Evolutionary conservation across 164 flowering plant genomes (phyloP).

Genomic region (Euptelea pleiosperma): DNA sequence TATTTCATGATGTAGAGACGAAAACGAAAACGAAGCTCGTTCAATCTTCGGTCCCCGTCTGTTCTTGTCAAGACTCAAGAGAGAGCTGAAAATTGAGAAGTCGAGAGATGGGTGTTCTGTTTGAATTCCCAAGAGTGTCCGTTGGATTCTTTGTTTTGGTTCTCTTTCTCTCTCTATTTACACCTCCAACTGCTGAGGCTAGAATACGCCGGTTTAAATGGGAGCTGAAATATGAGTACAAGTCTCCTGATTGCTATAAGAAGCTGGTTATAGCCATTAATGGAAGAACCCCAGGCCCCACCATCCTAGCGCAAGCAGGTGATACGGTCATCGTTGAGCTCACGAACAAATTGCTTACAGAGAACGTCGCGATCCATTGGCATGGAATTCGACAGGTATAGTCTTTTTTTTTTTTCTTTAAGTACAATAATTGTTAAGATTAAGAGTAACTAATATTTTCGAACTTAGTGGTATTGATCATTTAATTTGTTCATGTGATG

Average conservation of each 20-base stretch:
- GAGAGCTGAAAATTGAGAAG: too few relatives aligned
- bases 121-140: too few relatives aligned
- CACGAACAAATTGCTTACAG: conserved; percentile 64
- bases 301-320: conserved; percentile 60
- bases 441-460: too few relatives aligned
- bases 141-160: too few relatives aligned
- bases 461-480: neutral
- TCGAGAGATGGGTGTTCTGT: too few relatives aligned
- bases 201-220: conserved; percentile 51
- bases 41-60: too few relatives aligned
- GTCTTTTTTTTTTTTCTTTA: neutral
- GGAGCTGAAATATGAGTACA: conserved; percentile 75
- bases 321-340: conserved; percentile 81
- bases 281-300: conserved; percentile 74
- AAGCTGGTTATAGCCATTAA: conserved; percentile 67
- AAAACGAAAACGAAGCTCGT: too few relatives aligned
- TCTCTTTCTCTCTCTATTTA: too few relatives aligned
- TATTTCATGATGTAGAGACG: too few relatives aligned
- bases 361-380: conserved; percentile 90
- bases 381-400: conserved; percentile 91
- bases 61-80: too few relatives aligned
- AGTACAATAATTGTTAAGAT: too few relatives aligned
- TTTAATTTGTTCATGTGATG: neutral
- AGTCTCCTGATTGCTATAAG: conserved; percentile 70
- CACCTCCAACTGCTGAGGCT: conserved; percentile 34